phyloP scores from a whole-genome alignment of 768 basidiomycete genomes.

The Galerina marginata region DNA sequence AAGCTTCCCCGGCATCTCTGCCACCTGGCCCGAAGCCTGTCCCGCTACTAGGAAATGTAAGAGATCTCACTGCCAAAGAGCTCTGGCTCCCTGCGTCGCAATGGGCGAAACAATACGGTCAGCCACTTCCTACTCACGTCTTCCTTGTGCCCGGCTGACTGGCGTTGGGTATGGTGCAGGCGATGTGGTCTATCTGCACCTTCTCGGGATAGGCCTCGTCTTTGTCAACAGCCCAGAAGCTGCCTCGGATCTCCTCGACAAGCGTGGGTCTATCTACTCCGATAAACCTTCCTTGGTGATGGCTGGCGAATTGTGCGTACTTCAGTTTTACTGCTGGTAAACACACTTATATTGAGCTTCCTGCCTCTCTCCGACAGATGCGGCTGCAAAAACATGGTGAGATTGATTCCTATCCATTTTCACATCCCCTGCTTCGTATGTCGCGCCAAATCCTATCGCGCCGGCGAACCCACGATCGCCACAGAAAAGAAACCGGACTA shows the following conservation, averaged over 20 bases:
- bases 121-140: conserved; percentile 20
- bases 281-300: conserved; percentile 76
- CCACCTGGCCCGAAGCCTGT: conserved; percentile 75
- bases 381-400: conserved; percentile 73
- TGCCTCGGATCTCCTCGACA: conserved; percentile 69
- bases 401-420: conserved; percentile 7
- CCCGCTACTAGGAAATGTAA: conserved; percentile 68
- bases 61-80: conserved; percentile 62
- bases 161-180: conserved; percentile 41
- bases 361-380: conserved; percentile 37
- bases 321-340: conserved; percentile 6
- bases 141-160: background rate
- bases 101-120: conserved; percentile 72
- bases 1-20: conserved; percentile 44
- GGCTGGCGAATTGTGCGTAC: conserved; percentile 70
- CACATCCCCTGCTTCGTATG: background rate
- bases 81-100: conserved; percentile 65
- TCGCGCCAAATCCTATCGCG: conserved; percentile 1
- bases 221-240: conserved; percentile 69
- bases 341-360: conserved; percentile 12
- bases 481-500: conserved; percentile 6
- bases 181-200: conserved; percentile 65
- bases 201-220: conserved; percentile 69
- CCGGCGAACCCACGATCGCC: conserved; percentile 6
- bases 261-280: conserved; percentile 72